Base-by-base conservation (phyloP, 257 asterid species). In the Capsicum chinense region DNA sequence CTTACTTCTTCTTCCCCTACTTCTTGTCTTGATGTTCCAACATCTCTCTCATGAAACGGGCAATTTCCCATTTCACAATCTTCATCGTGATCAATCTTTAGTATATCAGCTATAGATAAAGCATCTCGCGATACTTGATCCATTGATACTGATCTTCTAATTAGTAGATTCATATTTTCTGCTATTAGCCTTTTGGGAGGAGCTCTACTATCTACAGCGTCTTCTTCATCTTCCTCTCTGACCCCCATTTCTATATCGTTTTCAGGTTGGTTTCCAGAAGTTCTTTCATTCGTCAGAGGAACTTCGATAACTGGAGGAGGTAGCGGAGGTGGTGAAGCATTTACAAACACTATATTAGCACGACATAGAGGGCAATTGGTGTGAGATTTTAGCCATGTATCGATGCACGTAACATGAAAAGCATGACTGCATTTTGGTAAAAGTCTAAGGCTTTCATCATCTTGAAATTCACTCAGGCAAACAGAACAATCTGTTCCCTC, bases 361-460 rank as follows among this genome's bases (percentile, higher is more conserved):
- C 97, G 88, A 64, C 94, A 92, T 2, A 92, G 59, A 19, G 97
- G 97, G 87, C 97, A 91, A 68, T 87, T 92, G 4, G 90, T 81
- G 84, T 92, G 93, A 44, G 93, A 88, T 56, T 80, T 85, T 0
- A 92, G 92, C 97, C 95, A 91, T 14, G 90, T 87, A 73, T 92
- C 97, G 76, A 92, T 89, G 66, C 97, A 92, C 10, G 54, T 54
- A 8, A 82, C 86, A 83, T 92, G 97, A 52, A 92, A 92, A 63
- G 93, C 97, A 73, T 92, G 94, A 74, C 88, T 87, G 79, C 97
- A 92, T 79, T 88, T 90, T 1, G 93, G 94, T 64, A 90, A 67
- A 21, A 90, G 88, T 62, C 87, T 88, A 19, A 88, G 83, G 80
- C 84, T 88, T 56, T 92, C 97, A 9, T 86, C 89, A 33, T 89